A percentile compares a stretch with the other conserved stretches of the same genome.
Evolutionary conservation across 768 basidiomycete species (phyloP).

Genomic region (Amanita molliuscula): DNA sequence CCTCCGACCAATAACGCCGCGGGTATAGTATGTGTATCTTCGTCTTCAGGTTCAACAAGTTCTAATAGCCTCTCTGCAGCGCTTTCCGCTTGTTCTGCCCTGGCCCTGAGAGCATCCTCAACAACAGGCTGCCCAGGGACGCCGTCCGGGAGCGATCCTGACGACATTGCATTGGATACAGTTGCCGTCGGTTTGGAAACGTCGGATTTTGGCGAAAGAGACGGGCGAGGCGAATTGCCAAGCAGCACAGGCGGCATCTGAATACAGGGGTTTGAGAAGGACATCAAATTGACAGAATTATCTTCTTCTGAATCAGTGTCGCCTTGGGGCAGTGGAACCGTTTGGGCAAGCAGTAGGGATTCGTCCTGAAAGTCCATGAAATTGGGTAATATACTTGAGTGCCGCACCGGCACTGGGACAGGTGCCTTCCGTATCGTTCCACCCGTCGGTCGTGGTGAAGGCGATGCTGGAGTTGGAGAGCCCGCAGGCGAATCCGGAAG

Average conservation of each 20-base stretch:
- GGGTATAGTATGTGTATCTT: constrained; percentile 45
- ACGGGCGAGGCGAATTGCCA: constrained; percentile 31
- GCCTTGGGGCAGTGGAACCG: constrained; percentile 66
- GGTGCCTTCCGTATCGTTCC: constrained; percentile 13
- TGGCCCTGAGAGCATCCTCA: constrained; percentile 78
- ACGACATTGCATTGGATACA: constrained; percentile 53
- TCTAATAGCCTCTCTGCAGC: constrained; percentile 84
- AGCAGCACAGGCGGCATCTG: constrained; percentile 25
- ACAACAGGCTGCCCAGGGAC: constrained; percentile 38
- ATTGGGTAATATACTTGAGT: constrained; percentile 33
- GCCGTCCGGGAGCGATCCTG: constrained; percentile 34
- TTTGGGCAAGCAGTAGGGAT: constrained; percentile 58
- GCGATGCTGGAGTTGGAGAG: constrained; percentile 20
- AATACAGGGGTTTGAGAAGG: constrained; percentile 64
- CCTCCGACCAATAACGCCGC: constrained; percentile 40
- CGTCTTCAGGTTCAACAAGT: constrained; percentile 73
- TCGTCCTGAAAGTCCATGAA: constrained; percentile 35
- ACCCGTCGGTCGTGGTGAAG: constrained; percentile 18
- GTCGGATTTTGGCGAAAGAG: constrained; percentile 45
- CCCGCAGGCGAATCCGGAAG: constrained; percentile 27
- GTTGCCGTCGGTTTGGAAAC: constrained; percentile 36
- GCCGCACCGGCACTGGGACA: constrained; percentile 27
- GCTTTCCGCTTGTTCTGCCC: constrained; percentile 90
- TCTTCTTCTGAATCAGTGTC: constrained; percentile 59
- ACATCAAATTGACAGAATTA: constrained; percentile 50